These are phyloP conservation scores for Neoarthrinium moseri DNA, from an alignment of 2,329 filamentous ascomycete genomes.

Conservation along the genomic window DNA sequence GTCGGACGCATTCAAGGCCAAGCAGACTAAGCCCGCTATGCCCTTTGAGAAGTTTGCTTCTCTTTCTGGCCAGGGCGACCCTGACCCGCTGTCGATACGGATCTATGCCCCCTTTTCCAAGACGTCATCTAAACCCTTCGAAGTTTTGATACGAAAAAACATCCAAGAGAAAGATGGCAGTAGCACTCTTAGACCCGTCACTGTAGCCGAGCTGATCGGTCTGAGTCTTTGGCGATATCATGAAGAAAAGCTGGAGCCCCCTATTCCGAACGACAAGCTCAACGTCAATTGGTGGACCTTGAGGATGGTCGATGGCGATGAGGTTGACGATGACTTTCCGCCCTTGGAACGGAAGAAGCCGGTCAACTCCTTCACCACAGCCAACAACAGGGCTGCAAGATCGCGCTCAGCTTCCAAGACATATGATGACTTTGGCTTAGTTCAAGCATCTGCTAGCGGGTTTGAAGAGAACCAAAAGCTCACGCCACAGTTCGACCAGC, in stretches of 20 bases:
- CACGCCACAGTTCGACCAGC: conserved; percentile 66
- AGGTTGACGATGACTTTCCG: conserved; percentile 83
- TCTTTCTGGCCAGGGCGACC: conserved; percentile 74
- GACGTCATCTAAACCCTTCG: conserved; percentile 62
- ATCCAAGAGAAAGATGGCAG: conserved; percentile 66
- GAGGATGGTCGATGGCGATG: conserved; percentile 80
- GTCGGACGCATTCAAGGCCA: conserved; percentile 70
- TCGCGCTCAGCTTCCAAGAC: conserved; percentile 70
- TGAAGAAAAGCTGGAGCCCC: conserved; percentile 71
- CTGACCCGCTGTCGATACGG: conserved; percentile 72
- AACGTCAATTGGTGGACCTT: conserved; percentile 83
- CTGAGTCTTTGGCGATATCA: conserved; percentile 75
- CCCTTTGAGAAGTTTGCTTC: conserved; percentile 77
- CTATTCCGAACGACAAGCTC: conserved; percentile 61
- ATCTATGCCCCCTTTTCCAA: conserved; percentile 75
- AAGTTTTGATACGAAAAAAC: conserved; percentile 69
- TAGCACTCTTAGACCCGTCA: conserved; percentile 60
- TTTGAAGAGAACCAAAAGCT: conserved; percentile 67
- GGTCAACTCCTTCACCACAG: conserved; percentile 77
- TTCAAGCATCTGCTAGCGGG: conserved; percentile 67
- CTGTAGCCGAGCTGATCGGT: conserved; percentile 79
- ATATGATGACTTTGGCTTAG: conserved; percentile 80
- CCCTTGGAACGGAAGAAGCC: conserved; percentile 72
- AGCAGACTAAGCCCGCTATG: conserved; percentile 65
- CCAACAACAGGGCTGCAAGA: conserved; percentile 67